Evolutionary conservation across 1,284 basidiomycete genomes (phyloP).

Genomic region (Rhizopogon parksii): DNA sequence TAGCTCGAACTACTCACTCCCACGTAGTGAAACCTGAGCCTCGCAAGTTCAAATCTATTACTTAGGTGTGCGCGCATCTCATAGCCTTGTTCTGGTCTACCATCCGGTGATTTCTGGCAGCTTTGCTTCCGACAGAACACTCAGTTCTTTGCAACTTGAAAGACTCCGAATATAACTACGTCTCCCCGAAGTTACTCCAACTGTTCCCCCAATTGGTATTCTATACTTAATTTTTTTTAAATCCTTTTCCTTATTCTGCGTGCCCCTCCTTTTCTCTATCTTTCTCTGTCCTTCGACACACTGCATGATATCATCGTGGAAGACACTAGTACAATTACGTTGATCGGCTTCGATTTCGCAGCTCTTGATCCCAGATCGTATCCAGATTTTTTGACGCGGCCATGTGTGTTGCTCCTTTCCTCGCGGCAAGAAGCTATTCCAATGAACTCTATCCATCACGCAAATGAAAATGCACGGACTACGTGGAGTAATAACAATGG

Average conservation of each 20-base stretch:
- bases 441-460: neutral
- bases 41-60: neutral
- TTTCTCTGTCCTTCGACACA: neutral
- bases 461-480: neutral
- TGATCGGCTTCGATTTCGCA: neutral
- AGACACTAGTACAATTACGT: neutral
- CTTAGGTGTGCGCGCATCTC: neutral
- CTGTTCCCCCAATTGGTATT: neutral
- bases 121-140: neutral
- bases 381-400: neutral
- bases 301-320: neutral
- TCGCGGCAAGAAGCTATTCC: neutral
- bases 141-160: neutral
- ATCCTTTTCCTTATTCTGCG: neutral
- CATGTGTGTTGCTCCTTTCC: neutral
- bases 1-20: too few species aligned
- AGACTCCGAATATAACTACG: neutral
- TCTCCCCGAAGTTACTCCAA: too few species aligned
- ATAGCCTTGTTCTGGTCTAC: neutral
- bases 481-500: neutral
- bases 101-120: neutral
- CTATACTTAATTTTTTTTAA: neutral
- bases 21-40: too few species aligned
- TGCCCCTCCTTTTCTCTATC: neutral
- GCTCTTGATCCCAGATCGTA: neutral